These are phyloP conservation scores for Cryptococcus hybrid DNA, from an alignment of 1,284 basidiomycete species.

Conservation along the genomic window DNA sequence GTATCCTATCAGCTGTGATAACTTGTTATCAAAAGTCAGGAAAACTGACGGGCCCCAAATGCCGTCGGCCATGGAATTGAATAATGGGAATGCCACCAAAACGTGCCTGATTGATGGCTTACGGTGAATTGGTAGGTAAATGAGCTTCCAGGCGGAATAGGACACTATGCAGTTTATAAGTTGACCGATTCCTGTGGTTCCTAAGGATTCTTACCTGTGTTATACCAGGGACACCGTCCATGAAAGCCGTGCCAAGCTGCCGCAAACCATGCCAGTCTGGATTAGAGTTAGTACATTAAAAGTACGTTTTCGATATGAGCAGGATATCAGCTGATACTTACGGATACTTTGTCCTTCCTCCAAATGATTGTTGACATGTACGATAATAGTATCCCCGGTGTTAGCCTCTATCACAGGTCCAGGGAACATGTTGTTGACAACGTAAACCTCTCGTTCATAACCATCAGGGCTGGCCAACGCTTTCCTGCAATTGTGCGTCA, in stretches of 20 bases:
- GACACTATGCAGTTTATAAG: slow-evolving; percentile 45
- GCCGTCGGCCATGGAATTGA: slow-evolving; percentile 32
- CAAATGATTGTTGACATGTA: slow-evolving; percentile 31
- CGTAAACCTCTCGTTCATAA: slow-evolving; percentile 19
- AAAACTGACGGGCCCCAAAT: slow-evolving; percentile 21
- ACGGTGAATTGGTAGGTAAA: slow-evolving; percentile 53
- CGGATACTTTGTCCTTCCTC: slow-evolving; percentile 24
- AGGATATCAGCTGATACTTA: slow-evolving; percentile 3
- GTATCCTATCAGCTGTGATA: neutral
- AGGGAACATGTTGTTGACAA: slow-evolving; percentile 23
- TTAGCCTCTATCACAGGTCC: slow-evolving; percentile 37
- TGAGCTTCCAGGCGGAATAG: slow-evolving; percentile 52
- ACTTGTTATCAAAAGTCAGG: neutral
- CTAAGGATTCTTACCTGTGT: slow-evolving; percentile 20
- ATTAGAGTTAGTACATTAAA: neutral
- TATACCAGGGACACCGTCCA: slow-evolving; percentile 36
- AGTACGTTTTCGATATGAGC: neutral
- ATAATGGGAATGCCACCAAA: slow-evolving; percentile 38
- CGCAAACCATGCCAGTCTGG: slow-evolving; percentile 38
- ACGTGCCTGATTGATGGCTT: slow-evolving; percentile 28
- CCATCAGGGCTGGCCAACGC: slow-evolving; percentile 18
- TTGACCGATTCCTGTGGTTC: neutral
- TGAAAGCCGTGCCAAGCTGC: slow-evolving; percentile 24
- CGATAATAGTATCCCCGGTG: slow-evolving; percentile 30
- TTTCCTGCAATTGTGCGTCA: neutral